Evolutionary conservation across 2,329 filamentous ascomycete genomes (phyloP).

Genomic region (Chaetomium sp.): DNA sequence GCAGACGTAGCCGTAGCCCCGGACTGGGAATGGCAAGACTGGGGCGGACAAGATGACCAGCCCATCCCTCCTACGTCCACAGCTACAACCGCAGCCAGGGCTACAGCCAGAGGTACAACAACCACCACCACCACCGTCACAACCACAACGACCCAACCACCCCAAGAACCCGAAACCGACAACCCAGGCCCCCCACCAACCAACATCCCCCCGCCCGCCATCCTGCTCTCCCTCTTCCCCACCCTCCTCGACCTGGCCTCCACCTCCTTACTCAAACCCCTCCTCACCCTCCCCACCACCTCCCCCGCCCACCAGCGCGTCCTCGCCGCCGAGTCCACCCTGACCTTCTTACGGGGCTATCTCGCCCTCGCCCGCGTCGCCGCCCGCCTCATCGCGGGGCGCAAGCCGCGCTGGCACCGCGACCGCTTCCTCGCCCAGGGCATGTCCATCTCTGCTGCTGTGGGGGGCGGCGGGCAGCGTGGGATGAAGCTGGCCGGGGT

Average conservation of each 20-base stretch:
- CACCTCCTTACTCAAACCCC: slow-evolving; percentile 64
- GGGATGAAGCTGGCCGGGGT: slow-evolving; percentile 86
- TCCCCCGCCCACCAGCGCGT: slow-evolving; percentile 59
- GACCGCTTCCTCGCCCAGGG: slow-evolving; percentile 82
- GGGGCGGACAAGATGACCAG: slow-evolving; percentile 37
- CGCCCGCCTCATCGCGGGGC: slow-evolving; percentile 79
- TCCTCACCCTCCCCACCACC: slow-evolving; percentile 59
- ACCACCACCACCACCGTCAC: neutral
- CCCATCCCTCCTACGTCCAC: slow-evolving; percentile 22
- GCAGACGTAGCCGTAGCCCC: slow-evolving; percentile 32
- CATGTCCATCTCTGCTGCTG: slow-evolving; percentile 79
- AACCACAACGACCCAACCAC: slow-evolving; percentile 34
- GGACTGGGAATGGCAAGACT: slow-evolving; percentile 56
- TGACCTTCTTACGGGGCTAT: slow-evolving; percentile 66
- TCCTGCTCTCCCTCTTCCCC: slow-evolving; percentile 77
- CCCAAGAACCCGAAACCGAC: slow-evolving; percentile 9
- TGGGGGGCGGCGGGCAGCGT: slow-evolving; percentile 60
- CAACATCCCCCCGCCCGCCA: slow-evolving; percentile 85
- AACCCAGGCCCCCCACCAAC: slow-evolving; percentile 62
- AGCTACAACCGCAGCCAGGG: neutral
- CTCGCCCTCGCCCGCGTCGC: slow-evolving; percentile 66
- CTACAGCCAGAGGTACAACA: slow-evolving; percentile 18
- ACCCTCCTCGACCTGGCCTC: slow-evolving; percentile 68
- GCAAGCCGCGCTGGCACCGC: slow-evolving; percentile 86
- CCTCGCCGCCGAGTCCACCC: slow-evolving; percentile 62